A percentile compares a stretch with the other conserved stretches of the same genome.
Conservation (phyloP, 441 rosid genomes). For the Eugenia klotzschiana region DNA sequence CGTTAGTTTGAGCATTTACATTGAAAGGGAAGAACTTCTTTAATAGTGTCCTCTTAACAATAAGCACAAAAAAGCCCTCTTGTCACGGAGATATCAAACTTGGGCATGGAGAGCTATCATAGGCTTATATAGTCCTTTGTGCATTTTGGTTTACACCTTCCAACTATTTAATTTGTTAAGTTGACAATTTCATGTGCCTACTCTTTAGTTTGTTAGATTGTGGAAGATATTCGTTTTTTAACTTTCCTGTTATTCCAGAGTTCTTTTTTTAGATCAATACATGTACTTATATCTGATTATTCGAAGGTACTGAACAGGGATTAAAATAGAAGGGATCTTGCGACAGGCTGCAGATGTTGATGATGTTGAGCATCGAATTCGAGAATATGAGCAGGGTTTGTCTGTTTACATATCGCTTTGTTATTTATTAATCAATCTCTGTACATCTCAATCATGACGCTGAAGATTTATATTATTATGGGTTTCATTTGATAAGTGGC, state of each 20-base stretch:
- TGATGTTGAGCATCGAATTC: conserved; percentile 80
- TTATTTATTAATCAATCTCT: background rate
- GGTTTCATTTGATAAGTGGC: background rate
- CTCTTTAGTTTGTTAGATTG: background rate
- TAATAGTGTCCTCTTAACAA: background rate
- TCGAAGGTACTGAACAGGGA: conserved; percentile 38
- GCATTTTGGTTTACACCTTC: background rate
- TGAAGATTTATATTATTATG: background rate
- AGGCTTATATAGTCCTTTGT: background rate
- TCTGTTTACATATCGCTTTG: conserved; percentile 1
- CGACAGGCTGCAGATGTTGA: conserved; percentile 99
- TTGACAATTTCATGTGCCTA: background rate
- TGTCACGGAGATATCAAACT: background rate
- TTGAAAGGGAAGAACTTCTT: background rate
- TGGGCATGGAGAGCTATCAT: background rate
- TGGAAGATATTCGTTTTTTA: background rate
- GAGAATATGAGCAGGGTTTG: conserved; percentile 88
- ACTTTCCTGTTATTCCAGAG: background rate
- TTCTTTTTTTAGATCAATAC: background rate
- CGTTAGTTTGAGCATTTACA: background rate
- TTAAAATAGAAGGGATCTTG: conserved; percentile 83
- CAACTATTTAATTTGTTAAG: background rate
- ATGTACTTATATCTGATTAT: conserved; percentile 9
- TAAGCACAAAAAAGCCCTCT: background rate
- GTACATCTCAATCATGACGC: background rate